Percentiles rank a stretch among this genome's conserved stretches.
These are phyloP conservation scores for Xylariaceae sp. DNA, from an alignment of 2,329 filamentous ascomycete genomes.

Conservation along the genomic window DNA sequence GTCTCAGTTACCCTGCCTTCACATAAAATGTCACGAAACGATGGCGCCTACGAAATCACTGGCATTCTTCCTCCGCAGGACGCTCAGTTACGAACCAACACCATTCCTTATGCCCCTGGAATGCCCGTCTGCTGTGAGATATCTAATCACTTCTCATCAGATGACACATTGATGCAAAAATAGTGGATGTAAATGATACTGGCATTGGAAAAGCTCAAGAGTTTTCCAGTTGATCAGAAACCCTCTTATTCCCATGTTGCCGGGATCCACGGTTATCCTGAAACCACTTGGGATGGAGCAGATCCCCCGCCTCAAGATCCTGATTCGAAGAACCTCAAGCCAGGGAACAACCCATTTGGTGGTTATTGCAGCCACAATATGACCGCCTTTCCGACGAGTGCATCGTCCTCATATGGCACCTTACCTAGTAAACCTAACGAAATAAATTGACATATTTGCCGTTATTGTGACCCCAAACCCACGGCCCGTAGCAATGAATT, in stretches of 20 bases:
- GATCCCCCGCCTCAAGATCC: conserved; percentile 33
- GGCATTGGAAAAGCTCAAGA: conserved; percentile 6
- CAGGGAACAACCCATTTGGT: neutral
- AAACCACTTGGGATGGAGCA: conserved; percentile 55
- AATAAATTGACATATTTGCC: conserved; percentile 37
- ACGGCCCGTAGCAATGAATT: conserved; percentile 3
- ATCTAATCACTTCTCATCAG: neutral
- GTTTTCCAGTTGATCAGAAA: conserved; percentile 35
- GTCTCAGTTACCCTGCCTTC: too few species aligned
- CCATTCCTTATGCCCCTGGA: conserved; percentile 5
- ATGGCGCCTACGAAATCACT: too few species aligned
- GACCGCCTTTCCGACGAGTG: conserved; percentile 65
- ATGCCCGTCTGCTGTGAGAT: conserved; percentile 4
- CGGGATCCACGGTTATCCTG: conserved; percentile 60
- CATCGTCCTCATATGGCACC: conserved; percentile 67
- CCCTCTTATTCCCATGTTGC: conserved; percentile 64
- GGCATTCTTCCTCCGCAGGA: neutral
- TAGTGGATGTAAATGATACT: conserved; percentile 9
- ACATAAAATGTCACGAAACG: too few species aligned
- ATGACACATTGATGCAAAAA: neutral
- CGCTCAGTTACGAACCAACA: neutral
- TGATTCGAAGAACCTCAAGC: neutral
- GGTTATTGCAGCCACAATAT: conserved; percentile 64
- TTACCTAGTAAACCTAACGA: too few species aligned
- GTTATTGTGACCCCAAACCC: neutral